Base-by-base conservation (phyloP, 495 filamentous ascomycete species). In the Aspergillus incahuasiensis region DNA sequence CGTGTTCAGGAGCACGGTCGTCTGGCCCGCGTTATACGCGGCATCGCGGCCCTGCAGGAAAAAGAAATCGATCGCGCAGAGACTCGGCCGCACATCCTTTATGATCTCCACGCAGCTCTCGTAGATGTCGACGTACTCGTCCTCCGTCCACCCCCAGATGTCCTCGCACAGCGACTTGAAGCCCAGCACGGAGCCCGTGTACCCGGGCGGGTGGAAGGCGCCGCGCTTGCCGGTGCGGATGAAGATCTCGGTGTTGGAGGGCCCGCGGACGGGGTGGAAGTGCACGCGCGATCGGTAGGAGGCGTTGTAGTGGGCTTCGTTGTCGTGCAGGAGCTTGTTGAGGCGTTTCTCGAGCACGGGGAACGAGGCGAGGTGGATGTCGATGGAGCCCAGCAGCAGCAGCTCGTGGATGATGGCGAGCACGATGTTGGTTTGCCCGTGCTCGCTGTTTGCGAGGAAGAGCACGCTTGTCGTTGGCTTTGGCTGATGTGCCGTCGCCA, bases 351-450 rank as follows among this genome's bases (percentile, higher is more conserved):
- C 65, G 24, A 71, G 74, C 18, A 61, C 61, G 12, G 66, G 40
- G 56, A 79, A 83, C 0, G 80, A 83, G 15, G 72, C 82, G 32
- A 83, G 71, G 51, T 83, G 80, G 3, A 83, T 67, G 21, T 76
- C 68, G 24, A 79, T 71, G 32, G 71, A 54, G 2, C 66, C 69
- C 12, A 73, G 71, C 11, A 68, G 63, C 22, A 81, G 61, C 1
- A 83, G 74, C 48, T 80, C 79, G 22, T 81, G 73, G 19, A 71
- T 71, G 1, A 78, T 72, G 9, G 81, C 80, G 0, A 84, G 72
- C 32, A 75, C 71, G 21, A 82, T 77, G 59, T 82, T 83, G 22
- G 76, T 74, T 52, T 82, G 78, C 16, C 81, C 81, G 49, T 77
- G 70, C 55, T 83, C 81, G 40, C 76, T 75, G 67, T 78, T 81